Evolutionary conservation across 495 filamentous ascomycete genomes (phyloP).

Genomic region (Clohesyomyces aquaticus): DNA sequence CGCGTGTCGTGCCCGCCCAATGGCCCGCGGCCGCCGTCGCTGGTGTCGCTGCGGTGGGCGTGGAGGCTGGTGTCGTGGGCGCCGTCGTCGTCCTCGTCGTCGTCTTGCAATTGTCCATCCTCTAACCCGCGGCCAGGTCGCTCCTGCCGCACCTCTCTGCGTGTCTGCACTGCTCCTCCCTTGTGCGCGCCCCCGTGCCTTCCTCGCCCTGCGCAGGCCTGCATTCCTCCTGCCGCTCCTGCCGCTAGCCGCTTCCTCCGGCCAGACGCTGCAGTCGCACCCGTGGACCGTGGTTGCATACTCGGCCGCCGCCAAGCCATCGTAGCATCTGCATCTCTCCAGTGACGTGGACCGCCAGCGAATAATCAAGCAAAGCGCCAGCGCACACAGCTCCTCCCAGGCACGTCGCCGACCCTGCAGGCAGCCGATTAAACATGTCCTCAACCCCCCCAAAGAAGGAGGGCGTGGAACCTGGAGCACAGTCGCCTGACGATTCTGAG

Average conservation of each 20-base stretch:
- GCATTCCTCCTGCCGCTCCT: slow-evolving; percentile 10
- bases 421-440: slow-evolving; percentile 82
- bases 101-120: slow-evolving; percentile 18
- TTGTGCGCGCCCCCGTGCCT: slow-evolving; percentile 4
- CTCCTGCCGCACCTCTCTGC: slow-evolving; percentile 4
- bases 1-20: too few relatives aligned
- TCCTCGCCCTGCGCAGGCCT: slow-evolving; percentile 7
- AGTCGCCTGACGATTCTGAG: slow-evolving; percentile 84
- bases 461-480: slow-evolving; percentile 88
- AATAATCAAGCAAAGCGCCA: slow-evolving; percentile 45
- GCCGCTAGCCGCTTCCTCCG: slow-evolving; percentile 35
- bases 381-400: slow-evolving; percentile 38
- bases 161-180: slow-evolving; percentile 5
- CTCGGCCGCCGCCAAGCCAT: slow-evolving; percentile 37
- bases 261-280: slow-evolving; percentile 30
- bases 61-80: too few relatives aligned
- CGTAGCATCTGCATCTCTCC: slow-evolving; percentile 25
- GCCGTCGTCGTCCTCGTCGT: too few relatives aligned
- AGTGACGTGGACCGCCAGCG: slow-evolving; percentile 47
- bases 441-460: slow-evolving; percentile 82
- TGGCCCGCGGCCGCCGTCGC: too few relatives aligned
- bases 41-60: too few relatives aligned
- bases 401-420: slow-evolving; percentile 58
- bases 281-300: slow-evolving; percentile 39
- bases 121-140: not conserved